phyloP scores from a whole-genome alignment of 2,329 filamentous ascomycete genomes.

The Paraconiothyrium brasiliense region DNA sequence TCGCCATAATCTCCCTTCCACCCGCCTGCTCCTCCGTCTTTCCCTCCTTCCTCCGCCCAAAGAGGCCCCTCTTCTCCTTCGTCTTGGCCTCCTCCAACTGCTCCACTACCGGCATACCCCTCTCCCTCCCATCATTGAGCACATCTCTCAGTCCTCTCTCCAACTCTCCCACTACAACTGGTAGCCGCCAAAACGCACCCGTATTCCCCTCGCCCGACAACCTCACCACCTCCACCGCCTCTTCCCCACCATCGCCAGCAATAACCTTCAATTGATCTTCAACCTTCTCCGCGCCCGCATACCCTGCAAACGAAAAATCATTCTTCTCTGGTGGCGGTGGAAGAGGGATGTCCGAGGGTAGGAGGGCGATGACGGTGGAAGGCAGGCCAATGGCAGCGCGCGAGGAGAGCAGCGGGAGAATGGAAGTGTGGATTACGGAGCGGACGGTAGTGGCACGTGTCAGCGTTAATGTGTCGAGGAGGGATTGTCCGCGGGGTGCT shows the following conservation, averaged over 20 bases:
- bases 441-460: slow-evolving; percentile 53
- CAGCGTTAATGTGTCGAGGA: slow-evolving; percentile 49
- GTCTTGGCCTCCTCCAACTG: slow-evolving; percentile 16
- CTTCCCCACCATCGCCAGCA: slow-evolving; percentile 52
- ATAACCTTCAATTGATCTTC: slow-evolving; percentile 38
- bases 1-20: neutral
- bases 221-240: slow-evolving; percentile 49
- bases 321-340: slow-evolving; percentile 35
- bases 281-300: neutral
- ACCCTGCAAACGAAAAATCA: slow-evolving; percentile 42
- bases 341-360: slow-evolving; percentile 54
- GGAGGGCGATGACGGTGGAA: slow-evolving; percentile 55
- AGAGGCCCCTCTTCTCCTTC: slow-evolving; percentile 27
- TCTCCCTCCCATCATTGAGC: slow-evolving; percentile 34
- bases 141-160: slow-evolving; percentile 43
- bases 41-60: slow-evolving; percentile 35
- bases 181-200: slow-evolving; percentile 56
- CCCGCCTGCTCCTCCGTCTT: slow-evolving; percentile 33
- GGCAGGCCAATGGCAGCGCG: slow-evolving; percentile 54
- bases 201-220: slow-evolving; percentile 52
- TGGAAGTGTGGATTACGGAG: slow-evolving; percentile 49
- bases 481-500: slow-evolving; percentile 36
- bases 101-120: slow-evolving; percentile 12
- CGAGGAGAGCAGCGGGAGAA: slow-evolving; percentile 53
- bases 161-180: slow-evolving; percentile 53